Conservation (phyloP, 306 rosid genomes). For the Parietaria judaica region DNA sequence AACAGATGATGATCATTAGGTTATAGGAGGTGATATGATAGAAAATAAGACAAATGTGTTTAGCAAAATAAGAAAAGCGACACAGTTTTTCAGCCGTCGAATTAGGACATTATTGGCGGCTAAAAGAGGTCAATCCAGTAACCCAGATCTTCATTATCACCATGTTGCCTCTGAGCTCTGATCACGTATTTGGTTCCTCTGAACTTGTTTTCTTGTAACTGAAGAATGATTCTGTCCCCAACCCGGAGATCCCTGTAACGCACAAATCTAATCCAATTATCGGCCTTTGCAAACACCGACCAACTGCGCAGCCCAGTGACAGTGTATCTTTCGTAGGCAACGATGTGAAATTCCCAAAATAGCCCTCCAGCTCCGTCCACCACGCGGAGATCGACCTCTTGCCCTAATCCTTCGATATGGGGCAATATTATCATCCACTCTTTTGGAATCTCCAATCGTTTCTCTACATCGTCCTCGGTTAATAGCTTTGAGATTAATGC, state of each 20-base stretch:
- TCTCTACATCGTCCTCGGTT: neutral
- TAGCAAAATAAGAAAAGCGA: too few species aligned
- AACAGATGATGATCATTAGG: too few species aligned
- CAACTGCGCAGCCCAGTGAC: neutral
- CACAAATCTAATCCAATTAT: constrained; percentile 5
- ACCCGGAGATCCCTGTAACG: neutral
- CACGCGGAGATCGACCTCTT: neutral
- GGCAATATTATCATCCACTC: neutral
- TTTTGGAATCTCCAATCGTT: neutral
- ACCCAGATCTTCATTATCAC: neutral
- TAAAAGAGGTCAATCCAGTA: constrained; percentile 3
- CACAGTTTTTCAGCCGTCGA: too few species aligned
- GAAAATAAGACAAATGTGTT: too few species aligned
- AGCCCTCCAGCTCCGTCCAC: neutral
- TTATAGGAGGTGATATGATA: too few species aligned
- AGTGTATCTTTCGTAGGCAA: too few species aligned
- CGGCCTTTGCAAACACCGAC: neutral
- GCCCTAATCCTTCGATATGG: neutral
- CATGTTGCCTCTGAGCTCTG: neutral
- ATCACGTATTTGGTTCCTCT: neutral
- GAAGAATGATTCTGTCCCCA: neutral
- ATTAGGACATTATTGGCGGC: too few species aligned
- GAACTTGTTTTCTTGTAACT: neutral
- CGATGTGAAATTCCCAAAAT: neutral
- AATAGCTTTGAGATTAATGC: neutral